These are phyloP conservation scores for Hypsizygus ulmarius DNA, from an alignment of 1,284 basidiomycete species.

Conservation along the genomic window DNA sequence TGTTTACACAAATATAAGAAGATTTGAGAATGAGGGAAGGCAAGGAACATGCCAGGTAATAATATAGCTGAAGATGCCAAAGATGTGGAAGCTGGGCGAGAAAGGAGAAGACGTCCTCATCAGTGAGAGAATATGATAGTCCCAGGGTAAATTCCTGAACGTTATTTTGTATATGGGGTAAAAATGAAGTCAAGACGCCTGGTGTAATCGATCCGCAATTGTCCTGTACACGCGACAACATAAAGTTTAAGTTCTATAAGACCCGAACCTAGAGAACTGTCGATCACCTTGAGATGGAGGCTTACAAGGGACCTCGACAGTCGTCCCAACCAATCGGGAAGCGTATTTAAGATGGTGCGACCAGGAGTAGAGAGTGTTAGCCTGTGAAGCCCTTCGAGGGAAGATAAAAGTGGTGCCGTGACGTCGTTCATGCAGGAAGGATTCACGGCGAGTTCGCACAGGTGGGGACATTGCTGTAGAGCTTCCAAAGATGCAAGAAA, in stretches of 20 bases:
- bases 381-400: slow-evolving; percentile 32
- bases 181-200: slow-evolving; percentile 44
- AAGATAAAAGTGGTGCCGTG: slow-evolving; percentile 31
- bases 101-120: slow-evolving; percentile 48
- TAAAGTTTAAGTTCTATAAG: background rate
- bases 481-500: slow-evolving; percentile 33
- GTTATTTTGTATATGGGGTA: slow-evolving; percentile 32
- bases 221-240: slow-evolving; percentile 29
- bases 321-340: slow-evolving; percentile 44
- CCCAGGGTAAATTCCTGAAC: slow-evolving; percentile 42
- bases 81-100: slow-evolving; percentile 38
- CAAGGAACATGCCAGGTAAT: slow-evolving; percentile 43
- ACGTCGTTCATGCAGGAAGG: slow-evolving; percentile 36
- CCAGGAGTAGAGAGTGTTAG: slow-evolving; percentile 42
- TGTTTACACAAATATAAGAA: slow-evolving; percentile 1
- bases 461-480: slow-evolving; percentile 22
- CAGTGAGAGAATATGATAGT: slow-evolving; percentile 51
- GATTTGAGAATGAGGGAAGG: background rate
- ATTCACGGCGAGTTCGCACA: slow-evolving; percentile 41
- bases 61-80: slow-evolving; percentile 38
- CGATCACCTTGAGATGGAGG: slow-evolving; percentile 40
- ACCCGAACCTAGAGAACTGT: background rate
- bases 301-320: slow-evolving; percentile 33
- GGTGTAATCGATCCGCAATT: slow-evolving; percentile 61
- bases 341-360: slow-evolving; percentile 40